These are phyloP conservation scores for Sporothrix curviconia DNA, from an alignment of 2,329 filamentous ascomycete species.

Conservation along the genomic window DNA sequence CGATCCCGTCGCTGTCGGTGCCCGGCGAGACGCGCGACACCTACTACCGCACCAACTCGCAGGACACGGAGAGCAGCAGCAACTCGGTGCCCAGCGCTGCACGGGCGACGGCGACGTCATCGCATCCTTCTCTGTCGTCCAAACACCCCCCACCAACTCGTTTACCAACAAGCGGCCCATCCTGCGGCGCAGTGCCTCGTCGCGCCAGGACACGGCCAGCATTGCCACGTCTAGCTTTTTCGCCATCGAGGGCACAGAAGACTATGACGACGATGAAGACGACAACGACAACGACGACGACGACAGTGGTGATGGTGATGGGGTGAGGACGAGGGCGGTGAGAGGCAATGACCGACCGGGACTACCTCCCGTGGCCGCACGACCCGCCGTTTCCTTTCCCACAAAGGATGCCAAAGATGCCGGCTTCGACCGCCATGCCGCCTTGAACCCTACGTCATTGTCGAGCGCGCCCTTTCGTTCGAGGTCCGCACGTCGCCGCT, in stretches of 20 bases:
- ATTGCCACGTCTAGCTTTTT: slow-evolving; percentile 8
- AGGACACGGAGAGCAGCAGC: slow-evolving; percentile 15
- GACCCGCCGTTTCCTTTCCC: slow-evolving; percentile 52
- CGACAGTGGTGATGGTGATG: too few relatives aligned
- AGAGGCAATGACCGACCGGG: slow-evolving; percentile 51
- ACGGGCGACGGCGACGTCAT: neutral
- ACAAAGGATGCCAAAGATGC: slow-evolving; percentile 1
- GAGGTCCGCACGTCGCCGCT: slow-evolving; percentile 51
- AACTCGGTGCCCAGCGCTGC: slow-evolving; percentile 1
- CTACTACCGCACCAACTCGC: slow-evolving; percentile 13
- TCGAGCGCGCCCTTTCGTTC: slow-evolving; percentile 49
- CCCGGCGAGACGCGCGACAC: slow-evolving; percentile 3
- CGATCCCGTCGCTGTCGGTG: slow-evolving; percentile 1
- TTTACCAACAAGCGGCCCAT: neutral
- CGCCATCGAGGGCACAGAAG: neutral
- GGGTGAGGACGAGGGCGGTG: too few relatives aligned
- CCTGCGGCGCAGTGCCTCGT: slow-evolving; percentile 9
- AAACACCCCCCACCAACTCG: neutral
- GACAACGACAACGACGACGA: slow-evolving; percentile 14
- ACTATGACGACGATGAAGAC: slow-evolving; percentile 12
- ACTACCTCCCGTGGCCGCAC: slow-evolving; percentile 53
- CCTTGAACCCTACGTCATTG: slow-evolving; percentile 49
- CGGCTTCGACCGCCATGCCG: slow-evolving; percentile 22
- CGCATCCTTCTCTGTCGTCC: neutral
- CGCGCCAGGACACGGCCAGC: slow-evolving; percentile 1